phyloP scores from a whole-genome alignment of 495 filamentous ascomycete species.

The Daldinia decipiens region DNA sequence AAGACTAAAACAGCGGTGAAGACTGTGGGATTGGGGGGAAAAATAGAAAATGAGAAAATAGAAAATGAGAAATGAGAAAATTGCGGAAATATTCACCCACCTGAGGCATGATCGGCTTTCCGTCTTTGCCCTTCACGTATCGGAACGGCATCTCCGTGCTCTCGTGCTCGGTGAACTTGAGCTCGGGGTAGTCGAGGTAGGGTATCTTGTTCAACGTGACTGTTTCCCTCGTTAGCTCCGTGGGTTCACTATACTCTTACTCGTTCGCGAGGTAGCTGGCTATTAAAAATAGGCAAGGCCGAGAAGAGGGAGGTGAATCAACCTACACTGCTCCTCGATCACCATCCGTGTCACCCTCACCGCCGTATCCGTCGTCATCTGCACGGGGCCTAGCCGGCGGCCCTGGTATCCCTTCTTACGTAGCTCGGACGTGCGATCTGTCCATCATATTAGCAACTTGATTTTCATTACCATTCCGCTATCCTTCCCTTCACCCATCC shows the following conservation, averaged over 20 bases:
- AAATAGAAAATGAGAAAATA: background rate
- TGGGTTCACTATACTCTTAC: background rate
- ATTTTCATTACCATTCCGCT: background rate
- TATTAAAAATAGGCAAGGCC: background rate
- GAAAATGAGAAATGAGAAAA: background rate
- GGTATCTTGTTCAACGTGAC: slow-evolving; percentile 78
- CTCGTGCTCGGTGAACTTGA: slow-evolving; percentile 89
- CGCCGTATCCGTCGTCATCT: slow-evolving; percentile 99
- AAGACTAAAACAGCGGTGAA: background rate
- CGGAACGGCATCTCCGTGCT: slow-evolving; percentile 97
- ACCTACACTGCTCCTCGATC: slow-evolving; percentile 79
- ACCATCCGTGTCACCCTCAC: slow-evolving; percentile 92
- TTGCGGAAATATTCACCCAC: slow-evolving; percentile 57
- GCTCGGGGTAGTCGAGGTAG: slow-evolving; percentile 87
- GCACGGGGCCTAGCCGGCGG: slow-evolving; percentile 86
- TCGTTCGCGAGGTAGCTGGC: background rate
- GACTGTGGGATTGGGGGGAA: background rate
- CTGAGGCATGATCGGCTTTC: slow-evolving; percentile 87
- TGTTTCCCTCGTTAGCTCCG: slow-evolving; percentile 47
- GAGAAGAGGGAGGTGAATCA: background rate
- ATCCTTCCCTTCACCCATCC: background rate
- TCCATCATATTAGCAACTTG: slow-evolving; percentile 4
- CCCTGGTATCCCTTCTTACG: slow-evolving; percentile 91
- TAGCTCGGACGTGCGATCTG: slow-evolving; percentile 92
- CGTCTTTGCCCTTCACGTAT: slow-evolving; percentile 81